Evolutionary conservation across 768 basidiomycete species (phyloP), one percentile per base, ranked within the genome.

Genomic region (Inosperma sp.): DNA sequence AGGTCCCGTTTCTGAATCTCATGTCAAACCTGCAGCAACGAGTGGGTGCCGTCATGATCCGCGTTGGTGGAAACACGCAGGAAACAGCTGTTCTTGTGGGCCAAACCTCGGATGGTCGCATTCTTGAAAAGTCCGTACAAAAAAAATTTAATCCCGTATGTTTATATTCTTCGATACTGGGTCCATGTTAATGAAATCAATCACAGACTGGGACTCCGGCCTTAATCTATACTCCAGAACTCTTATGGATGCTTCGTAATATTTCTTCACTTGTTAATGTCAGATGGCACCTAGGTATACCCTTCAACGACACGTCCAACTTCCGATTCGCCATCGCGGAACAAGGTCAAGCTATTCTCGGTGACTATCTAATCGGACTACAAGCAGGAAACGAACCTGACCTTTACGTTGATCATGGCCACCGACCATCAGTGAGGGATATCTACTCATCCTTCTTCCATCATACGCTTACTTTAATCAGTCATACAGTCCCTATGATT

Each of bases 21-120:
- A 80, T 93, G 74, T 73, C 80, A 4, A 85, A 86, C 55, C 70
- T 93, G n/a, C 72, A 72, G 41, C 72, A 79, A 56, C 76, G 89
- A 22, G 77, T 79, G 3, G 87, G 87, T 3, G 59, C 65, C 1
- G 79, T 88, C 6, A 66, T 75, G 10, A 66, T 90, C n/a, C 80
- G 88, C 44, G 72, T 91, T 1, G 88, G 89, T 21, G 88, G 88
- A 39, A 91, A 91, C 65, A 83, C 84, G 0, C 89, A 91, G 61
- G 89, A 93, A 49, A 76, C 71, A 3, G 83, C 81, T 7, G 61
- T 67, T 4, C 63, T 81, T 53, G 81, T 80, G 7, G 68, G 70
- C 39, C 72, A 67, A 29, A 75, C 82, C 7, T 62, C 76, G 0
- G 73, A 80, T 52, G 72, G 71, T 23, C 65, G 66, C 8, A 74